Base-by-base conservation (phyloP, 805 yeast genomes). In the Priceomyces medius region DNA sequence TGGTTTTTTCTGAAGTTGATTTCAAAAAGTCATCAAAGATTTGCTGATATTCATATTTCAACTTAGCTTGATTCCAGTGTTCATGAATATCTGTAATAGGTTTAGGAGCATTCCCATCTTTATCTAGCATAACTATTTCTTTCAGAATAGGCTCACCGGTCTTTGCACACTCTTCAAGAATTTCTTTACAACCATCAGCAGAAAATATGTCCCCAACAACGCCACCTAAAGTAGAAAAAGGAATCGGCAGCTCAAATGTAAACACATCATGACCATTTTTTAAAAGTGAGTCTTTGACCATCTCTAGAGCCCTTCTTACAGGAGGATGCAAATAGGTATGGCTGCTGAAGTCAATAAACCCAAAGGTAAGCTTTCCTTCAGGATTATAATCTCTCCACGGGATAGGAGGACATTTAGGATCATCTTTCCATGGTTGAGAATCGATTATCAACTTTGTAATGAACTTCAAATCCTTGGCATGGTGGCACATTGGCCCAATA, bases 191-290 rank as follows among this genome's bases (percentile, higher is more conserved):
- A 3, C 41, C 41, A 32, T 38, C 41, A 12, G 37, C 29, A n/a
- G 26, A 20, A 23, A 38, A 33, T 18, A 33, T 18, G 13, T 33
- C 23, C 10, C 13, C 23, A 3, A 14, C 36, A 18, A 33, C 26
- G 9, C 19, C 12, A 7, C 31, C 31, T 7, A 28, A 7, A 6
- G 7, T 7, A n/a, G 14, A 14, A 26, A 24, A 28, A 7, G 73
- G 73, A 49, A 64, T 64, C 6, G 20, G 24, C 33, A 31, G 19
- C 18, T 31, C 18, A 13, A 14, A 12, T 4, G 33, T 13, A 34
- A 79, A 63, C 9, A 77, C 67, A 41, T 74, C 76, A 44, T 75
- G 81, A 20, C 84, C 82, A n/a, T 70, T 71, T 20, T 55, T 65
- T 18, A 53, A 46, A 37, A 66, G 54, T 10, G 63, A 62, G 21